These are phyloP conservation scores for Theobroma grandiflorum DNA, from an alignment of 441 rosid genomes.

Conservation along the genomic window DNA sequence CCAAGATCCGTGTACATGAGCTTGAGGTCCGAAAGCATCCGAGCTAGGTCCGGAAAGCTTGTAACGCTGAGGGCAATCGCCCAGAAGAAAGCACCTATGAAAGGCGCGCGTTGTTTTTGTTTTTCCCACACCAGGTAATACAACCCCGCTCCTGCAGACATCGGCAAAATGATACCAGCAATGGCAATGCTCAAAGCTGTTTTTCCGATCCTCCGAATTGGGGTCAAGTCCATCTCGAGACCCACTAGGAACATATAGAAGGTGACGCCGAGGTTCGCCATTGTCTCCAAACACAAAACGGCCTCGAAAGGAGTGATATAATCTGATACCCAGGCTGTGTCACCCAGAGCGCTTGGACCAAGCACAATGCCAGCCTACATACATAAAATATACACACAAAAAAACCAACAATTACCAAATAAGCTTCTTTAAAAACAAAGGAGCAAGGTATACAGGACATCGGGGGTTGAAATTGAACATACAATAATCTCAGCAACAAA, in stretches of 20 bases:
- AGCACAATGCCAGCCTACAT: conserved; percentile 25
- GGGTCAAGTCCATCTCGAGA: conserved; percentile 30
- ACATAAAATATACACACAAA: background rate
- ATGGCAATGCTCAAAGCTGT: conserved; percentile 40
- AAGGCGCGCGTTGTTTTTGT: background rate
- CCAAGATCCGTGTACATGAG: conserved; percentile 44
- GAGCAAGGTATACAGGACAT: no score
- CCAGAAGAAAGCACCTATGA: conserved; percentile 37
- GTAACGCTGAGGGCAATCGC: conserved; percentile 38
- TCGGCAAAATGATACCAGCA: conserved; percentile 42
- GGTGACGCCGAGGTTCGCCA: conserved; percentile 46
- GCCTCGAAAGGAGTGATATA: conserved; percentile 39
- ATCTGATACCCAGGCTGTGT: background rate
- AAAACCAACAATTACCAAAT: background rate
- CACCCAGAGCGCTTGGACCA: conserved; percentile 28
- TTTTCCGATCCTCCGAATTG: conserved; percentile 34
- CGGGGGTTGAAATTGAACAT: background rate
- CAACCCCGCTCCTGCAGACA: conserved; percentile 32
- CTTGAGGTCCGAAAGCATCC: conserved; percentile 40
- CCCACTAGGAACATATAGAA: conserved; percentile 60
- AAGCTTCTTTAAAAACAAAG: background rate
- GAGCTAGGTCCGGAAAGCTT: conserved; percentile 44
- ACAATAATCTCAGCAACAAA: conserved; percentile 44
- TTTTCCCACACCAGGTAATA: conserved; percentile 12
- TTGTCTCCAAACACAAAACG: conserved; percentile 45